phyloP scores from a whole-genome alignment of 2,329 filamentous ascomycete species.

The Aspergillus latus region DNA sequence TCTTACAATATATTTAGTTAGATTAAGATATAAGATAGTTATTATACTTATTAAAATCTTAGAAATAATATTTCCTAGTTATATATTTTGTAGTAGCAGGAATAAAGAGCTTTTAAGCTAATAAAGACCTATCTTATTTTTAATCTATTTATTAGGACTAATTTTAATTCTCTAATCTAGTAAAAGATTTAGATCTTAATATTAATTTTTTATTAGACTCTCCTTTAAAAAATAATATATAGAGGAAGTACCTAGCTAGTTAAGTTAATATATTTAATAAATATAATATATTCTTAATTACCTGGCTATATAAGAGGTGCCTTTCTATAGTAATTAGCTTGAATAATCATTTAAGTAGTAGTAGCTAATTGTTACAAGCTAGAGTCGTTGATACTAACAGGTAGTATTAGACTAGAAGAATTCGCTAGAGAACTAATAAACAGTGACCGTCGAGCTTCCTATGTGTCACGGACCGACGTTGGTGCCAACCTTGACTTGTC shows the following conservation, averaged over 20 bases:
- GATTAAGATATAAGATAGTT: too few relatives aligned
- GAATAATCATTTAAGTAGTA: too few relatives aligned
- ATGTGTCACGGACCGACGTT: too few relatives aligned
- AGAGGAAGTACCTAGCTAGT: background rate
- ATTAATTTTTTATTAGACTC: too few relatives aligned
- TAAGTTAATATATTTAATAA: background rate
- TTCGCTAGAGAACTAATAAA: too few relatives aligned
- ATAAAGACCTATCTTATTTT: background rate
- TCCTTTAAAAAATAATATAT: background rate
- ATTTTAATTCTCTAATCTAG: background rate
- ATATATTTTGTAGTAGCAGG: background rate
- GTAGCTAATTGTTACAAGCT: too few relatives aligned
- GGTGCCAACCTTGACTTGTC: too few relatives aligned
- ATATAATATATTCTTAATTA: background rate
- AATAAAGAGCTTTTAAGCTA: slow-evolving; percentile 6
- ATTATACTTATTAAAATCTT: background rate
- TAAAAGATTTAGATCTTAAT: background rate
- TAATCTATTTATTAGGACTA: background rate
- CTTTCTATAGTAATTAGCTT: too few relatives aligned
- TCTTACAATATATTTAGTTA: too few relatives aligned
- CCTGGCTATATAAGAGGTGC: background rate
- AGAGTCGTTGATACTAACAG: too few relatives aligned
- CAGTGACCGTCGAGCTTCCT: too few relatives aligned
- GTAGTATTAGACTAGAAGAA: too few relatives aligned
- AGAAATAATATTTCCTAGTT: background rate